Conservation (phyloP, 2,329 filamentous ascomycete genomes). For the Arthrobotrys iridis region DNA sequence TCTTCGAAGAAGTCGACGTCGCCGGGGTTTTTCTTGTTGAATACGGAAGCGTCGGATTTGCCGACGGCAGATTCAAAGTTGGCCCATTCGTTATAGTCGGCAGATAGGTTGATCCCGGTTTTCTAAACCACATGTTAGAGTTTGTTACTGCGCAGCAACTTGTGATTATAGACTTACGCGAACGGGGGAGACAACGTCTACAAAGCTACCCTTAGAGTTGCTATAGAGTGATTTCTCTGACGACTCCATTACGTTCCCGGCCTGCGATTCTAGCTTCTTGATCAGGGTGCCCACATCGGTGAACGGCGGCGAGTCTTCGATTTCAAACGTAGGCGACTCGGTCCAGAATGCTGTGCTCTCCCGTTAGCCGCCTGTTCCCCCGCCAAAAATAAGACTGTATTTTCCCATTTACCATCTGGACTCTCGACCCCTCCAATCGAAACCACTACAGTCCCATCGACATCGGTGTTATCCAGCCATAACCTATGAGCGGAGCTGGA, state of each 20-base stretch:
- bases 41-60: constrained; percentile 36
- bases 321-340: constrained; percentile 23
- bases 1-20: constrained; percentile 51
- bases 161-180: constrained; percentile 12
- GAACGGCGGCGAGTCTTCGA: constrained; percentile 37
- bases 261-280: constrained; percentile 33
- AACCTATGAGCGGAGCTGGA: constrained; percentile 24
- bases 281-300: constrained; percentile 33
- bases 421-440: constrained; percentile 42
- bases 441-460: constrained; percentile 38
- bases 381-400: neutral
- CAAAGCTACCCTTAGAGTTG: constrained; percentile 50
- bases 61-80: constrained; percentile 46
- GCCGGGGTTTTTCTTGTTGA: constrained; percentile 26
- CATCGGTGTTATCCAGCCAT: constrained; percentile 39
- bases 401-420: constrained; percentile 16
- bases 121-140: constrained; percentile 12
- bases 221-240: constrained; percentile 38
- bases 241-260: constrained; percentile 37
- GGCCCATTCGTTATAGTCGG: constrained; percentile 40
- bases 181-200: constrained; percentile 40
- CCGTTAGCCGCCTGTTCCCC: constrained; percentile 3
- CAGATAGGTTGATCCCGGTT: constrained; percentile 29
- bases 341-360: constrained; percentile 23
- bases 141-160: neutral